Conservation (phyloP, 2,329 filamentous ascomycete species). For the Ceratocystis albifundus region DNA sequence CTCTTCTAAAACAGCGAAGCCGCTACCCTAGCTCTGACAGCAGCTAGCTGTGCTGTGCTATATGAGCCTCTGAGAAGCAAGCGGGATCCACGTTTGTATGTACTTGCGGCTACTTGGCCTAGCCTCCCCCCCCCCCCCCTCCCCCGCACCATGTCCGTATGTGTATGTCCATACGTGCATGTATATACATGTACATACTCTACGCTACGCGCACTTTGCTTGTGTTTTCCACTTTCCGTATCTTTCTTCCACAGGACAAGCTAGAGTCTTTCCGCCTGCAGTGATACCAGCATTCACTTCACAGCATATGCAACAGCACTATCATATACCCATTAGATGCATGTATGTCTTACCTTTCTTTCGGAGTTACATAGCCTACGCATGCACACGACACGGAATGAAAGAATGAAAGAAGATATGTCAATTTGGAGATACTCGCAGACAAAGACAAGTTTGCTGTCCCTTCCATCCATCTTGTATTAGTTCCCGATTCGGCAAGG, state of each 20-base stretch:
- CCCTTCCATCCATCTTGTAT: neutral
- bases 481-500: neutral
- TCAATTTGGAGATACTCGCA: neutral
- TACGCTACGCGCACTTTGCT: too few relatives aligned
- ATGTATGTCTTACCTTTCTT: neutral
- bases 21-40: neutral
- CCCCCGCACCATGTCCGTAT: neutral
- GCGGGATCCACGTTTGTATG: neutral
- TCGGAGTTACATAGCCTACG: neutral
- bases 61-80: neutral
- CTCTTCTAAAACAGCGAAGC: neutral
- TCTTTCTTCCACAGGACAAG: neutral
- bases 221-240: neutral
- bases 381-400: neutral
- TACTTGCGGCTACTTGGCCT: neutral
- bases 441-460: neutral
- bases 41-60: neutral
- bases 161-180: neutral
- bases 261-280: neutral
- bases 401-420: neutral
- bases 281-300: neutral
- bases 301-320: neutral
- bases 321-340: neutral
- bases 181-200: neutral
- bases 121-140: neutral